A percentile compares a stretch with the other conserved stretches of the same genome.
These are phyloP conservation scores for Sporisorium iseilematis-ciliati DNA, from an alignment of 1,284 basidiomycete genomes.

Conservation along the genomic window DNA sequence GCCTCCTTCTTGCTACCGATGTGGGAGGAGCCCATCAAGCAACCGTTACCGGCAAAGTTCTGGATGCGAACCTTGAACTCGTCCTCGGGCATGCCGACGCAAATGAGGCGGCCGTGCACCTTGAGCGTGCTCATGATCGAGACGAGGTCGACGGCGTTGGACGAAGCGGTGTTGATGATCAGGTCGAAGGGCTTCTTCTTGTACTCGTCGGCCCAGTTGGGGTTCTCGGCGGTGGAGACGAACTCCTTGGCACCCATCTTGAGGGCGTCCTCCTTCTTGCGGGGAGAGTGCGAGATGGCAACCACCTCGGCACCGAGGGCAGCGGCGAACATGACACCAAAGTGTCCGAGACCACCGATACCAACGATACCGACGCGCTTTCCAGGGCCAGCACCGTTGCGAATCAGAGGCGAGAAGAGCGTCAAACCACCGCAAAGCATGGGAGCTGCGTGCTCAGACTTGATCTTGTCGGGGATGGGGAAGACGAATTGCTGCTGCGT, in stretches of 20 bases:
- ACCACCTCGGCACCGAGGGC: slow-evolving; percentile 77
- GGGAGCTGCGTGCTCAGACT: slow-evolving; percentile 74
- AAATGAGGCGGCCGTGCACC: slow-evolving; percentile 75
- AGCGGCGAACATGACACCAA: slow-evolving; percentile 75
- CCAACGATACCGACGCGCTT: slow-evolving; percentile 79
- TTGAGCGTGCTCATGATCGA: slow-evolving; percentile 73
- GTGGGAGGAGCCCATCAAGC: slow-evolving; percentile 72
- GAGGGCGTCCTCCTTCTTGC: slow-evolving; percentile 77
- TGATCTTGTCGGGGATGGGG: slow-evolving; percentile 76
- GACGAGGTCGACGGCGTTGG: slow-evolving; percentile 71
- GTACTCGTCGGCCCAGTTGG: slow-evolving; percentile 61
- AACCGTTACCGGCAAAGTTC: slow-evolving; percentile 71
- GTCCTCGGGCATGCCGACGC: slow-evolving; percentile 75
- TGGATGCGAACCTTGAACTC: slow-evolving; percentile 69
- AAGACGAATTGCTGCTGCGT: slow-evolving; percentile 79
- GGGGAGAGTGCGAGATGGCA: slow-evolving; percentile 77
- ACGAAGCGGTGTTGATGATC: slow-evolving; percentile 75
- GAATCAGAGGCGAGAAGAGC: slow-evolving; percentile 77
- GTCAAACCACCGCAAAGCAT: slow-evolving; percentile 78
- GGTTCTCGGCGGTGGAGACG: slow-evolving; percentile 64
- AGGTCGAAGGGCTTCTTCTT: slow-evolving; percentile 73
- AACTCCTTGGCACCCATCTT: slow-evolving; percentile 75
- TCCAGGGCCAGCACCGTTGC: slow-evolving; percentile 76
- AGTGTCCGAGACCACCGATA: slow-evolving; percentile 68
- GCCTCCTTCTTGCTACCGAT: slow-evolving; percentile 78